A percentile compares a stretch with the other conserved stretches of the same genome.
Evolutionary conservation across 768 basidiomycete genomes (phyloP).

Genomic region (Collybiopsis luxurians): DNA sequence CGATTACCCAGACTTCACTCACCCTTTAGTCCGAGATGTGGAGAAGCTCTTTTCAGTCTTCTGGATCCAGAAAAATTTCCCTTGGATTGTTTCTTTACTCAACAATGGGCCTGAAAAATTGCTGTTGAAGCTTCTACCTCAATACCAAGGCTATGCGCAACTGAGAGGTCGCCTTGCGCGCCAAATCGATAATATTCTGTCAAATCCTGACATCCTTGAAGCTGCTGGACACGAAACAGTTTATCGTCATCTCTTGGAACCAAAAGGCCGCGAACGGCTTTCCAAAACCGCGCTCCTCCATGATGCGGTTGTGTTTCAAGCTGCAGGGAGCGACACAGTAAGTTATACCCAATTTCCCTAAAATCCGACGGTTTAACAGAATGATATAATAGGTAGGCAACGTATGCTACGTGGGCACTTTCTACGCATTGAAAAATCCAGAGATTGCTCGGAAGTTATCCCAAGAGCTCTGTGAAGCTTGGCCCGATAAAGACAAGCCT

Average conservation of each 20-base stretch:
- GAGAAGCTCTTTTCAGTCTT: not conserved
- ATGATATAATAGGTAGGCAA: conserved; percentile 14
- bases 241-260: conserved; percentile 6
- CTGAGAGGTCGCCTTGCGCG: not conserved
- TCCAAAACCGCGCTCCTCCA: not conserved
- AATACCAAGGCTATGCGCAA: not conserved
- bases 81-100: not conserved
- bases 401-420: conserved; percentile 22
- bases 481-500: conserved; percentile 29
- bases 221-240: conserved; percentile 7
- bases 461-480: conserved; percentile 27
- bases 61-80: conserved; percentile 2
- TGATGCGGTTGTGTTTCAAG: not conserved
- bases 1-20: conserved; percentile 10
- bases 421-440: conserved; percentile 23
- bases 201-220: not conserved
- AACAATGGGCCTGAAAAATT: not conserved
- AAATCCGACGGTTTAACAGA: too few species aligned
- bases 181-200: conserved; percentile 1
- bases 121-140: not conserved
- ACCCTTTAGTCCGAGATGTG: conserved; percentile 6
- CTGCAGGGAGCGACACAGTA: conserved; percentile 23
- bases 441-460: conserved; percentile 16
- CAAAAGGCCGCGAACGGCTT: not conserved
- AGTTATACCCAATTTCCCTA: too few species aligned